Evolutionary conservation across 305 asterid genomes (phyloP).

Genomic region (Lippia alba): DNA sequence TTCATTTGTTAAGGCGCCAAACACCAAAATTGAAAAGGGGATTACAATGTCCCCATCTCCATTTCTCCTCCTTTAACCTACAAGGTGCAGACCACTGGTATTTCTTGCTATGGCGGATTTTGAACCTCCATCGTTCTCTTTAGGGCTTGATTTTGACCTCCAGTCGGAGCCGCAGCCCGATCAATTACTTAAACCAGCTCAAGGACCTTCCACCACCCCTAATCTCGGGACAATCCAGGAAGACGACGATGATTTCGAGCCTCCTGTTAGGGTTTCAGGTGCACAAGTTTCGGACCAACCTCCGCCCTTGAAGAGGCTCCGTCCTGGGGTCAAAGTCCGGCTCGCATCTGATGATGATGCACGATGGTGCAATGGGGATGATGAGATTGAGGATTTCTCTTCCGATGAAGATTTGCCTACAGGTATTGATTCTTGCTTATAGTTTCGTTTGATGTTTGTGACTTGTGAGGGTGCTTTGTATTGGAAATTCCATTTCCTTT

Average conservation of each 20-base stretch:
- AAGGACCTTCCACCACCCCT: conserved; percentile 37
- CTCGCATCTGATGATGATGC: conserved; percentile 15
- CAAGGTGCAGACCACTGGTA: not conserved
- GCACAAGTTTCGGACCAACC: conserved; percentile 41
- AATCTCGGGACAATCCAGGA: conserved; percentile 37
- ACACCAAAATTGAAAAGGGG: not conserved
- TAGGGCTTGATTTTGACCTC: conserved; percentile 81
- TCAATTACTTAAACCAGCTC: conserved; percentile 39
- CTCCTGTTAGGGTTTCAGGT: conserved; percentile 43
- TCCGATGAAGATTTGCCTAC: conserved; percentile 62
- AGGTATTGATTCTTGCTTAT: conserved; percentile 44
- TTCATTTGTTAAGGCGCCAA: conserved; percentile 37
- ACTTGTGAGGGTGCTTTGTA: conserved; percentile 7
- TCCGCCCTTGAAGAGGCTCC: conserved; percentile 61
- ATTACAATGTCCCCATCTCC: not conserved
- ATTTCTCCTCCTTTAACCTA: not conserved
- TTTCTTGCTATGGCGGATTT: conserved; percentile 54
- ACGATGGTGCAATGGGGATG: conserved; percentile 55
- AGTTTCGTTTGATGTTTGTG: not conserved
- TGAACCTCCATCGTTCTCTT: conserved; percentile 77
- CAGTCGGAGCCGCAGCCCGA: conserved; percentile 50
- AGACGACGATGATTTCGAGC: conserved; percentile 58
- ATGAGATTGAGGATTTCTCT: conserved; percentile 84
- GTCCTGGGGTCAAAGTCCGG: conserved; percentile 52
- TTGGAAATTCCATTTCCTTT: not conserved